Percentiles rank a stretch among this genome's conserved stretches.
Conservation (phyloP, 805 yeast genomes). For the Ogataea zsoltii region DNA sequence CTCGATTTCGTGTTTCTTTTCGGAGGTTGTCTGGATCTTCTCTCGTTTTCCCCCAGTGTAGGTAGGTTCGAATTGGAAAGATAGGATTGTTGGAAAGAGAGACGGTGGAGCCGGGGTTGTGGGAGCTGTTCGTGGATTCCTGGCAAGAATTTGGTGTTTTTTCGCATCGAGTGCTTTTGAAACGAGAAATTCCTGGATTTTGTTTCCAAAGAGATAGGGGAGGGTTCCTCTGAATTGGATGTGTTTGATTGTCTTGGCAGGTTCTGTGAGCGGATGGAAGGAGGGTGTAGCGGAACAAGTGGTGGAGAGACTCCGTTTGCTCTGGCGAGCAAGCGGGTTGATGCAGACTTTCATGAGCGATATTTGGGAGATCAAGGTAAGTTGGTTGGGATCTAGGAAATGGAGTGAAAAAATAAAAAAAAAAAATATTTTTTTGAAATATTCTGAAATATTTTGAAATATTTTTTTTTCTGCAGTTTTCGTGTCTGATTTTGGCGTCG, state of each 20-base stretch:
- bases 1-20: slow-evolving; percentile 25
- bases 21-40: slow-evolving; percentile 45
- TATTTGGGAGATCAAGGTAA: not conserved
- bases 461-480: not conserved
- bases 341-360: not conserved
- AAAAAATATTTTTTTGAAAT: not conserved
- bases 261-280: slow-evolving; percentile 17
- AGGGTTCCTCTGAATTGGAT: slow-evolving; percentile 41
- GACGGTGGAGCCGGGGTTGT: slow-evolving; percentile 14
- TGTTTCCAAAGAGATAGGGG: slow-evolving; percentile 50
- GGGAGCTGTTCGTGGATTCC: slow-evolving; percentile 16
- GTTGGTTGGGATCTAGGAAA: not conserved
- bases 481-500: no score
- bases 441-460: not conserved
- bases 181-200: slow-evolving; percentile 57
- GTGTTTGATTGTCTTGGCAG: slow-evolving; percentile 42
- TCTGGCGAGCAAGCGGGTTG: no score
- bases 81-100: slow-evolving; percentile 61
- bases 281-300: not conserved
- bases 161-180: slow-evolving; percentile 59
- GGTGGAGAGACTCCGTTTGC: not conserved
- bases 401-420: not conserved
- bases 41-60: slow-evolving; percentile 93
- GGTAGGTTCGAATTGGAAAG: slow-evolving; percentile 83
- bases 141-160: slow-evolving; percentile 24